Percentiles rank a stretch among this genome's conserved stretches.
These are phyloP conservation scores for Phytopythium ostracodes DNA, from an alignment of 352 stramenopile genomes.

Conservation along the genomic window DNA sequence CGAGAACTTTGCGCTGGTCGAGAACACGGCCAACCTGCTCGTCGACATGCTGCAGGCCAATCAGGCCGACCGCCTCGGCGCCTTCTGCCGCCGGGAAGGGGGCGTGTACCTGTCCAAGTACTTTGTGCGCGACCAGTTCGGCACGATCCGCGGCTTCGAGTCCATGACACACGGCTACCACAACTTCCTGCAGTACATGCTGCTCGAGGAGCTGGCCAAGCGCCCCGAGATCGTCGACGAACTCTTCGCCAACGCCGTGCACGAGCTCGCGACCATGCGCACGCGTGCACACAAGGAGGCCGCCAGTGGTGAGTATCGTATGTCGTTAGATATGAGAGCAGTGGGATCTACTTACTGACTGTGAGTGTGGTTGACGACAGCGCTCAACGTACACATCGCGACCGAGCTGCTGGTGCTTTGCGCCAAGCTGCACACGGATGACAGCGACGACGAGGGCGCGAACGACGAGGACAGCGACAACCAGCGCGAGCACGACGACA, in stretches of 20 bases:
- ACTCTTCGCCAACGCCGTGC: constrained; percentile 60
- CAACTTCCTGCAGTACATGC: constrained; percentile 89
- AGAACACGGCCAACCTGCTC: constrained; percentile 75
- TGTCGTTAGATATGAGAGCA: background rate
- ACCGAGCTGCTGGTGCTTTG: constrained; percentile 67
- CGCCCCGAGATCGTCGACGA: constrained; percentile 56
- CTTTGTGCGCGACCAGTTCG: constrained; percentile 87
- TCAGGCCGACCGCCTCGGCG: constrained; percentile 76
- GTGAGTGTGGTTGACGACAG: constrained; percentile 9
- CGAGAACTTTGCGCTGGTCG: constrained; percentile 50
- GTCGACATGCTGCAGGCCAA: constrained; percentile 88
- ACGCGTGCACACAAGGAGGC: constrained; percentile 41
- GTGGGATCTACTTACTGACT: background rate
- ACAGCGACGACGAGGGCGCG: constrained; percentile 23
- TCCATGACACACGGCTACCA: constrained; percentile 88
- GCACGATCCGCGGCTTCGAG: constrained; percentile 84
- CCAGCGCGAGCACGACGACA: constrained; percentile 16
- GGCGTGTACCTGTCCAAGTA: constrained; percentile 86
- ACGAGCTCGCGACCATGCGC: constrained; percentile 57
- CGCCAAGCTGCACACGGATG: constrained; percentile 52
- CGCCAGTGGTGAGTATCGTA: constrained; percentile 34
- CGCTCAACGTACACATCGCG: constrained; percentile 68
- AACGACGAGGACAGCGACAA: constrained; percentile 11
- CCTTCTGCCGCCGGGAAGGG: constrained; percentile 76
- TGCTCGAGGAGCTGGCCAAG: constrained; percentile 83